Base-by-base conservation (phyloP, 2,329 filamentous ascomycete genomes). In the Aspergillus sp. region DNA sequence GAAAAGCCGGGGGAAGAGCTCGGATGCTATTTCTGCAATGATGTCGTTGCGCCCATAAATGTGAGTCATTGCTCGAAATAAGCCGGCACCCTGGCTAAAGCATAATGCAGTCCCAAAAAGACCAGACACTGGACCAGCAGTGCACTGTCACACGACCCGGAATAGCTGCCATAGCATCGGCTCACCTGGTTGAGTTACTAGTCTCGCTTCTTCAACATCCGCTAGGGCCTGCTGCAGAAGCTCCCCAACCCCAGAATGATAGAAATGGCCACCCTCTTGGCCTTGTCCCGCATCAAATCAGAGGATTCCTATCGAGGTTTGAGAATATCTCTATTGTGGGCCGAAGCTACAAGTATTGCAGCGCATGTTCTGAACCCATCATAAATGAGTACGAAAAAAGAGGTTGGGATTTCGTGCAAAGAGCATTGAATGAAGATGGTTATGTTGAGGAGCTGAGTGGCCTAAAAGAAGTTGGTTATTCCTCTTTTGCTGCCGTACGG, bases 1-100 rank as follows among this genome's bases (percentile, higher is more conserved):
- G 78, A 81, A 51, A 80, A 83, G 11, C 81, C 77, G n/a, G 80
- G 85, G 54, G 79, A 86, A 51, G 86, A 90, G 24, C 81, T 98
- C 24, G 95, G 95, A 9, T 99, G 95, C 76, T 99, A 99, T 73
- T 99, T 98, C 75, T 99, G 95, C 77, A 98, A 96, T 68, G 95
- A 99, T 72, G 93, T 99, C 24, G 93, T 98, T 50, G 91, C 93
- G 6, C 95, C 95, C 20, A 89, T 89, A 61, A 91, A 98, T 78
- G 93, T 96, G 79, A 86, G 89, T 83, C 37, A 42, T 34, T 39
- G 19, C 17, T 13, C 49, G 27, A 37, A 42, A 47, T 50, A 2
- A 24, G 42, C 39, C 59, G 64, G 60, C 57, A 52, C 44, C 56
- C 51, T 13, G 27, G 48, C 61, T 66, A 56, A 66, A 57, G 37